These are phyloP conservation scores for Piper longum DNA, from an alignment of 164 flowering plant genomes.

Conservation along the genomic window DNA sequence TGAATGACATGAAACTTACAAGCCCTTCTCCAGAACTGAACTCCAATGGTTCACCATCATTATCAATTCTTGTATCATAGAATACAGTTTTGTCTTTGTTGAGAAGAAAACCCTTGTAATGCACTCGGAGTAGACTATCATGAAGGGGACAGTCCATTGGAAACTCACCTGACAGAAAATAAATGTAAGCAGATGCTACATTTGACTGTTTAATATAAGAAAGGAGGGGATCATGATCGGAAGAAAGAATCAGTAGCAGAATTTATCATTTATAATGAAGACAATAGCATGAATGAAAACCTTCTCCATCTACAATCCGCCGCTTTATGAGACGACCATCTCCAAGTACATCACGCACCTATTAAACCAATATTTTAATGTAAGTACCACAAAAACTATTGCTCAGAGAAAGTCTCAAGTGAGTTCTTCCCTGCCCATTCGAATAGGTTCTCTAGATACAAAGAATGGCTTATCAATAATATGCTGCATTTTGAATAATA, in stretches of 20 bases:
- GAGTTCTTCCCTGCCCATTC: neutral
- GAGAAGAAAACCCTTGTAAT: conserved; percentile 79
- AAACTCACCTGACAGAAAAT: conserved; percentile 60
- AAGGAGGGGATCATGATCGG: neutral
- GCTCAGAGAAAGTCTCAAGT: neutral
- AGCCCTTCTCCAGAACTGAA: conserved; percentile 96
- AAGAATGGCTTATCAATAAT: neutral
- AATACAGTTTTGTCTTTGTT: conserved; percentile 63
- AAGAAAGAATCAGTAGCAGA: neutral
- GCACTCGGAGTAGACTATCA: conserved; percentile 78
- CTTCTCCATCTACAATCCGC: conserved; percentile 87
- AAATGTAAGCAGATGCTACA: neutral
- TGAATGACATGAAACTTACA: conserved; percentile 34
- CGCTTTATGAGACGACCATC: conserved; percentile 98
- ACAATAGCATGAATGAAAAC: conserved; percentile 15
- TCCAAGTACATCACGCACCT: conserved; percentile 97
- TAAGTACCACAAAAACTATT: neutral
- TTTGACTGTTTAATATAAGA: no score
- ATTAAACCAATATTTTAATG: conserved; percentile 3
- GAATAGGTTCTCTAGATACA: no score
- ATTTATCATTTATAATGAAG: neutral
- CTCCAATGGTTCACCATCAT: conserved; percentile 78
- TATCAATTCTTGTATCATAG: conserved; percentile 76
- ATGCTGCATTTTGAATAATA: conserved; percentile 4
- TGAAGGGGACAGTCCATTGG: conserved; percentile 99